Percentiles rank a stretch among this genome's conserved stretches.
Evolutionary conservation across 768 basidiomycete genomes (phyloP).

Genomic region (Leccinum rimulosum): DNA sequence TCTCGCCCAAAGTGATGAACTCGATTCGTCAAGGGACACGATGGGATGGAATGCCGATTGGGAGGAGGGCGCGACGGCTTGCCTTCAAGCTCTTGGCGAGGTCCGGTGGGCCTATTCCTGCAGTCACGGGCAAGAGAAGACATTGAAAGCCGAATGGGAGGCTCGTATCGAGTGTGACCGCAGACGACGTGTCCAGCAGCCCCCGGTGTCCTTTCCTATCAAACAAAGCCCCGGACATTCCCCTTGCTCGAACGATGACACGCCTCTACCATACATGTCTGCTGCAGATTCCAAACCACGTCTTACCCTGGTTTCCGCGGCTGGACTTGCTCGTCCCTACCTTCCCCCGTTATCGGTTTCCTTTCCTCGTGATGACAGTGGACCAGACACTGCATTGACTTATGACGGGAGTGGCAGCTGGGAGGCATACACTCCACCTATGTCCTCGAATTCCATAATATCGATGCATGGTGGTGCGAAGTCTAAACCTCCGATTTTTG

Average conservation of each 20-base stretch:
- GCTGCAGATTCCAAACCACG: constrained; percentile 14
- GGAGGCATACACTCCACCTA: constrained; percentile 63
- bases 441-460: constrained; percentile 51
- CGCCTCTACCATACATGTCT: constrained; percentile 16
- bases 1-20: constrained; percentile 55
- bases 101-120: constrained; percentile 83
- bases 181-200: constrained; percentile 22
- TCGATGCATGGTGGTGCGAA: constrained; percentile 40
- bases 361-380: constrained; percentile 47
- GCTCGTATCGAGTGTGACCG: constrained; percentile 33
- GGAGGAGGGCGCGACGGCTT: constrained; percentile 42
- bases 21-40: constrained; percentile 20
- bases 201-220: constrained; percentile 22
- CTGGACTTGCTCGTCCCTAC: constrained; percentile 42
- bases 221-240: constrained; percentile 31
- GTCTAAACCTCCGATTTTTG: constrained; percentile 41
- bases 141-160: constrained; percentile 50
- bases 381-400: constrained; percentile 48
- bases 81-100: constrained; percentile 71
- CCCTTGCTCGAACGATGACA: constrained; percentile 21
- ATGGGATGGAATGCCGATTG: constrained; percentile 28
- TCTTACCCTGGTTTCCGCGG: constrained; percentile 33
- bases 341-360: constrained; percentile 44
- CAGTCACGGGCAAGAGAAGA: constrained; percentile 68
- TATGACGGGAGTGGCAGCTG: constrained; percentile 53